Conservation (phyloP, 192 early-diverging fungal species). For the Coemansia reversa region DNA sequence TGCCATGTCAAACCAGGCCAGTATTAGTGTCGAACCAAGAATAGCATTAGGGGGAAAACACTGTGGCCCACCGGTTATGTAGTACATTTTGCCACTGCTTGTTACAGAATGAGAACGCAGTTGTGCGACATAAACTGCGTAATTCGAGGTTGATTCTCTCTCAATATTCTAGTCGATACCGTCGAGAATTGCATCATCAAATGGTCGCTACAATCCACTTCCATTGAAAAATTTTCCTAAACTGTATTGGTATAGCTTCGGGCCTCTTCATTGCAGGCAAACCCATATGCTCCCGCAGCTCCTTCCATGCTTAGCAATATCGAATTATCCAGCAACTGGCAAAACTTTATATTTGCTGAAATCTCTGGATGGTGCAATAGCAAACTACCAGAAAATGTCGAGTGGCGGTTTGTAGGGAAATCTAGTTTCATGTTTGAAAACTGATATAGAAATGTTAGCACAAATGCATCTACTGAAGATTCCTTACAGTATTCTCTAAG, state of each 20-base stretch:
- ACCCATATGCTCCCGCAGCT: slow-evolving; percentile 61
- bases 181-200: slow-evolving; percentile 61
- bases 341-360: slow-evolving; percentile 62
- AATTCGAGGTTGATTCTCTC: slow-evolving; percentile 51
- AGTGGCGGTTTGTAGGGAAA: slow-evolving; percentile 56
- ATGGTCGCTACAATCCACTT: slow-evolving; percentile 55
- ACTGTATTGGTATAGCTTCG: slow-evolving; percentile 57
- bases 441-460: slow-evolving; percentile 59
- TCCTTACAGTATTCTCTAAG: slow-evolving; percentile 62
- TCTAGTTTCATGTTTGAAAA: slow-evolving; percentile 61
- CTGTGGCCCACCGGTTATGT: slow-evolving; percentile 62
- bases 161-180: slow-evolving; percentile 67
- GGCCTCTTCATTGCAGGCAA: slow-evolving; percentile 47
- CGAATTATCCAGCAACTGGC: slow-evolving; percentile 64
- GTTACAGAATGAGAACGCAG: slow-evolving; percentile 52
- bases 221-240: slow-evolving; percentile 67
- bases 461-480: slow-evolving; percentile 58
- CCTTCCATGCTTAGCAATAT: slow-evolving; percentile 69
- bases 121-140: slow-evolving; percentile 52
- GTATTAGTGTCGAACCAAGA: slow-evolving; percentile 57
- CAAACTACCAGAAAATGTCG: slow-evolving; percentile 54
- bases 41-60: slow-evolving; percentile 63
- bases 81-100: slow-evolving; percentile 54
- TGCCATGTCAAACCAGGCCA: slow-evolving; percentile 65
- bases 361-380: slow-evolving; percentile 61